A percentile compares a stretch with the other conserved stretches of the same genome.
These are phyloP conservation scores for Pythium dissimile DNA, from an alignment of 352 stramenopile species.

Conservation along the genomic window DNA sequence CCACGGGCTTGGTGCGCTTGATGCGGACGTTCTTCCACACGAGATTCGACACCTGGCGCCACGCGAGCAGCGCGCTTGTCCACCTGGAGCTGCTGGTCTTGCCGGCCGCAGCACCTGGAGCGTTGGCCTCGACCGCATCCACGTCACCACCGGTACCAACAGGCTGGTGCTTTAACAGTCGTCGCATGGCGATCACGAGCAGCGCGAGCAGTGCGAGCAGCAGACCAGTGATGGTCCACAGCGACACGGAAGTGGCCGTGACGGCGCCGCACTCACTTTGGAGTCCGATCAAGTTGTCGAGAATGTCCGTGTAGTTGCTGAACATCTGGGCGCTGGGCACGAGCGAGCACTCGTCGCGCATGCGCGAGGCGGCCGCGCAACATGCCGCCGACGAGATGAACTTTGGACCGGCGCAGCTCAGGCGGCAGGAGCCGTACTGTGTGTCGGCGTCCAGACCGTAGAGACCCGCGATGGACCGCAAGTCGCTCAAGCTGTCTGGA, in stretches of 20 bases:
- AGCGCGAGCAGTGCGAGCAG: constrained; percentile 20
- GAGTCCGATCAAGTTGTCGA: constrained; percentile 35
- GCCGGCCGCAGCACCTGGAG: neutral
- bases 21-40: constrained; percentile 75
- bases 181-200: constrained; percentile 22
- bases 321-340: constrained; percentile 24
- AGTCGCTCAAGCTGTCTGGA: neutral
- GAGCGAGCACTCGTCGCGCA: constrained; percentile 23
- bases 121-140: neutral
- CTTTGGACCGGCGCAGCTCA: neutral
- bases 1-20: constrained; percentile 37
- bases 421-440: neutral
- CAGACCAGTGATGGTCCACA: constrained; percentile 26
- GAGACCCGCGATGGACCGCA: neutral
- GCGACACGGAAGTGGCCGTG: constrained; percentile 25
- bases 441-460: constrained; percentile 1
- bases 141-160: neutral
- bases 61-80: constrained; percentile 26
- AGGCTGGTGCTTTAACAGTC: neutral
- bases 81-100: constrained; percentile 22
- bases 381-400: neutral
- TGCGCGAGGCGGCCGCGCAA: constrained; percentile 9
- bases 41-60: constrained; percentile 55
- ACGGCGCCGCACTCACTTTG: constrained; percentile 36
- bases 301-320: constrained; percentile 31